Evolutionary conservation across 164 flowering plant genomes (phyloP).

Genomic region (Umbilicus rupestris): DNA sequence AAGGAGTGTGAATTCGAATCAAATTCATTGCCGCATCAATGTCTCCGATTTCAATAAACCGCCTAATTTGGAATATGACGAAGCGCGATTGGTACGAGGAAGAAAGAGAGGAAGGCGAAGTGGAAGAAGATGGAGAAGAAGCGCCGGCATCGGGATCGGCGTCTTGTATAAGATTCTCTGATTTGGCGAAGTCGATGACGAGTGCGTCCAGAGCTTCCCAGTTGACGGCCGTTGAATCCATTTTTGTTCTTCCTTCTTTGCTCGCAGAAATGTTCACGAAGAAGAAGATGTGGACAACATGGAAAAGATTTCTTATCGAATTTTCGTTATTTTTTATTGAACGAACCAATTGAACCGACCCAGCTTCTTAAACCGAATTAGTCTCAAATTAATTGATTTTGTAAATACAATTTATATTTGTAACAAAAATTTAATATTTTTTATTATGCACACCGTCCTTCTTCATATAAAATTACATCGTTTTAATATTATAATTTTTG

Average conservation of each 20-base stretch:
- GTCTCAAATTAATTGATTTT: no score
- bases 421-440: no score
- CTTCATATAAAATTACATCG: no score
- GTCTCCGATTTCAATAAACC: conserved; percentile 55
- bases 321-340: no score
- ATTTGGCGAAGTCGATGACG: conserved; percentile 71
- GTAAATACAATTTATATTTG: no score
- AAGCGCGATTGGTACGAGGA: conserved; percentile 70
- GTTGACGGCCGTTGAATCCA: conserved; percentile 75
- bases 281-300: neutral
- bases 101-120: conserved; percentile 37
- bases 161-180: conserved; percentile 66
- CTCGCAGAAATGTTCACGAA: neutral
- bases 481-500: no score
- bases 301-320: neutral
- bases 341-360: no score
- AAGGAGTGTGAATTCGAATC: conserved; percentile 68
- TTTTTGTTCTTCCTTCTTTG: conserved; percentile 11
- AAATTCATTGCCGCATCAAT: conserved; percentile 65
- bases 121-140: no score
- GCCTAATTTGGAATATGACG: conserved; percentile 64
- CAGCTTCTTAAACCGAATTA: no score
- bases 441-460: no score
- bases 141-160: conserved; percentile 17
- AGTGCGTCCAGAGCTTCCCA: conserved; percentile 92